Conservation (phyloP, 2,329 filamentous ascomycete genomes). For the Apiospora phragmitis region DNA sequence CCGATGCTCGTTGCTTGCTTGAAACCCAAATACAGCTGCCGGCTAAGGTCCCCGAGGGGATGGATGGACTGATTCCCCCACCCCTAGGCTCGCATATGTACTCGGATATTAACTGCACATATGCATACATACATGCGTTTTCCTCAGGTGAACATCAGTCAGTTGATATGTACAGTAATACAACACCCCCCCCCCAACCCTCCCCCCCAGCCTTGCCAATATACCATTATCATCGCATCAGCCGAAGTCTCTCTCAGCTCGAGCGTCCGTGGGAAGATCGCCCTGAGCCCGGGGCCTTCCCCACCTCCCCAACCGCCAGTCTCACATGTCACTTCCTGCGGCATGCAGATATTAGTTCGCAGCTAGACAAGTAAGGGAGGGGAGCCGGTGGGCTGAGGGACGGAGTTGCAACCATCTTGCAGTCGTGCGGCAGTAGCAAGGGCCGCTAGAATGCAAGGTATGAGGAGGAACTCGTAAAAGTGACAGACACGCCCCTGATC, state of each 20-base stretch:
- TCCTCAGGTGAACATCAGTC: background rate
- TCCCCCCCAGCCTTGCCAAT: background rate
- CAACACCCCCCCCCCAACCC: background rate
- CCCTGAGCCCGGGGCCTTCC: background rate
- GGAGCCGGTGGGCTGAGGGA: background rate
- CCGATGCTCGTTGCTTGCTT: background rate
- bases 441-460: background rate
- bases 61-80: background rate
- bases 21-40: background rate
- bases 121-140: background rate
- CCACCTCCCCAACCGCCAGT: background rate
- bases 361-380: background rate
- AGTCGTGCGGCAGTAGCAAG: background rate
- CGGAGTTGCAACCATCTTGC: background rate
- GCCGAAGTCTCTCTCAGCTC: background rate
- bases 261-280: background rate
- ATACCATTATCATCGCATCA: background rate
- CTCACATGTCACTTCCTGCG: background rate
- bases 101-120: background rate
- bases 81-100: background rate
- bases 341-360: background rate
- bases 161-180: background rate
- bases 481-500: background rate
- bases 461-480: background rate
- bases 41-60: background rate